Conservation (phyloP, 768 basidiomycete genomes). For the Boletus coccyginus region DNA sequence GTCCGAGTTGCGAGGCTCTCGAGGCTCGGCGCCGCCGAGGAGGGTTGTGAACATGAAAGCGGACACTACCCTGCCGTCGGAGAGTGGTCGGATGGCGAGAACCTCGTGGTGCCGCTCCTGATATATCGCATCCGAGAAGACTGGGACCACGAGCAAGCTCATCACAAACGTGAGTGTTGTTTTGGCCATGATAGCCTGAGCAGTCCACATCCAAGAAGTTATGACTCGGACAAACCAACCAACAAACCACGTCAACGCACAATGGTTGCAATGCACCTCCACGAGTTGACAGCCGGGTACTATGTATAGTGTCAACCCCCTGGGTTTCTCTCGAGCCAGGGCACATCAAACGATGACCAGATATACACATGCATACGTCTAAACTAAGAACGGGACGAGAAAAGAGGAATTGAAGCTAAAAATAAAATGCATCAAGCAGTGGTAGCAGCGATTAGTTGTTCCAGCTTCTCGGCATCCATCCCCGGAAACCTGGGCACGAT, state of each 20-base stretch:
- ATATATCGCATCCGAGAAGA: not conserved
- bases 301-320: too few relatives aligned
- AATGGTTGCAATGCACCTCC: too few relatives aligned
- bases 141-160: constrained; percentile 10
- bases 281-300: too few relatives aligned
- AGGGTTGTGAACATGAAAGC: constrained; percentile 78
- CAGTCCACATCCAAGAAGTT: too few relatives aligned
- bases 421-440: not conserved
- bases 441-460: not conserved
- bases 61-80: constrained; percentile 80
- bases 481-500: not conserved
- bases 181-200: not conserved
- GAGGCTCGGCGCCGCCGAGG: constrained; percentile 51
- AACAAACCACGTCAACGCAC: too few relatives aligned
- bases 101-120: constrained; percentile 46
- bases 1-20: constrained; percentile 51
- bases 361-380: not conserved
- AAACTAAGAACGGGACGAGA: not conserved
- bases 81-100: constrained; percentile 56
- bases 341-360: not conserved
- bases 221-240: too few relatives aligned
- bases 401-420: not conserved
- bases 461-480: not conserved
- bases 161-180: not conserved
- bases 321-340: not conserved